Base-by-base conservation (phyloP, 306 rosid species). In the Potentilla sterilis region DNA sequence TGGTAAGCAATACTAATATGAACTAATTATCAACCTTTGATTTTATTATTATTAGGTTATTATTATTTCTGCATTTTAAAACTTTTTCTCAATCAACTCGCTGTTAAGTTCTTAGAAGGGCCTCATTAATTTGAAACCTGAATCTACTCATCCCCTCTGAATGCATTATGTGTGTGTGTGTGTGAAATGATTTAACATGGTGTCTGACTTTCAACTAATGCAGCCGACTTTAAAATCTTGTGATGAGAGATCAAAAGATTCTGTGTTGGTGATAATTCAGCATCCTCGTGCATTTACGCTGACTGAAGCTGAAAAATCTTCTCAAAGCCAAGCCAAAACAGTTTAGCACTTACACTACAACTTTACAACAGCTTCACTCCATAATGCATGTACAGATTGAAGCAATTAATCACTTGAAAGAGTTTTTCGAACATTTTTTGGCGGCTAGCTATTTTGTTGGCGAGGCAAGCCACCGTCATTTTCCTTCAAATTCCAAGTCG, bases 201-300 rank as follows among this genome's bases (percentile, higher is more conserved):
- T 67, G 19, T 19, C 52, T 77, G 52, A 51, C 46, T 64, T 14
- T 38, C 47, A 64, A 57, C 21, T 59, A 41, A 19, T 70, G 79
- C 84, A 95, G 99, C 96, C 99, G 54, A 95, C 90, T 79, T 71
- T 84, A 22, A 74, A 83, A 22, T 68, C 83, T 38, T 71, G 74
- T 21, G 62, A 77, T 35, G 81, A 86, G 79, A 81, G 81, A 69
- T 62, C 88, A 47, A 89, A 79, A 83, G 88, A 80, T 37, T 86
- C 93, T 14, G 85, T 95, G 22, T 63, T 95, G 58, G 97, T 95
- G 55, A 90, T 95, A 75, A 84, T 95, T 81, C 93, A 95, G 81
- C 97, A 90, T 52, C 97, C 97, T 34, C 89, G 77, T 40, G 76
- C 89, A 34, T 78, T 79, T 51, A 85, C 88, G 79, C 76, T 52